Evolutionary conservation across 306 rosid genomes (phyloP).

Genomic region (Oxytropis ochrocephala): DNA sequence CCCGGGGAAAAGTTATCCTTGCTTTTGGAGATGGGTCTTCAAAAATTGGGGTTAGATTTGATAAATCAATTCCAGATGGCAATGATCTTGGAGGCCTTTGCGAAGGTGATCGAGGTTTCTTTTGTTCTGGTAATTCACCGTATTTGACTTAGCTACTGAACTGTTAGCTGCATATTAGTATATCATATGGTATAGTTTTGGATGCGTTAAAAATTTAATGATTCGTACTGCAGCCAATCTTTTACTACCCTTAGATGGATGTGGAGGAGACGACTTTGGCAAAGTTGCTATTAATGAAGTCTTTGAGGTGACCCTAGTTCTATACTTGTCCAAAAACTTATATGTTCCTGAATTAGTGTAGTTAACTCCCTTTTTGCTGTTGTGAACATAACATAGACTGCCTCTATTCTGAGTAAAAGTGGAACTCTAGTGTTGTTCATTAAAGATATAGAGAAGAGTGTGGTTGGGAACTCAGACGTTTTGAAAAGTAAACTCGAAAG

Average conservation of each 20-base stretch:
- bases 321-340: background rate
- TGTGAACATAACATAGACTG: slow-evolving; percentile 43
- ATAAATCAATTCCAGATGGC: slow-evolving; percentile 87
- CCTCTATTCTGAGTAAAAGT: slow-evolving; percentile 53
- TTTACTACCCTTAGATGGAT: slow-evolving; percentile 57
- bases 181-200: background rate
- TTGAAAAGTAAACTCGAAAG: slow-evolving; percentile 69
- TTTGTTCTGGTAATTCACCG: slow-evolving; percentile 69
- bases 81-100: slow-evolving; percentile 94
- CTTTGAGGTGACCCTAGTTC: slow-evolving; percentile 58
- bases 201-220: background rate
- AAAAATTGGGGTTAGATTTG: slow-evolving; percentile 96
- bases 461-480: slow-evolving; percentile 61
- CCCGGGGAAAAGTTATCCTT: slow-evolving; percentile 79
- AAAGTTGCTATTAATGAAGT: slow-evolving; percentile 73
- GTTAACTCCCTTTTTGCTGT: slow-evolving; percentile 5
- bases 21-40: slow-evolving; percentile 82
- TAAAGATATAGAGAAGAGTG: slow-evolving; percentile 86
- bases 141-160: background rate
- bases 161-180: background rate
- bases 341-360: slow-evolving; percentile 19
- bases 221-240: slow-evolving; percentile 55
- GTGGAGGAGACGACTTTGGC: slow-evolving; percentile 70
- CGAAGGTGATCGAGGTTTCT: slow-evolving; percentile 85
- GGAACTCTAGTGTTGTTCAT: slow-evolving; percentile 67